Percentiles rank a stretch among this genome's conserved stretches.
Evolutionary conservation across 2,329 filamentous ascomycete species (phyloP).

Genomic region (Colletotrichum sp.): DNA sequence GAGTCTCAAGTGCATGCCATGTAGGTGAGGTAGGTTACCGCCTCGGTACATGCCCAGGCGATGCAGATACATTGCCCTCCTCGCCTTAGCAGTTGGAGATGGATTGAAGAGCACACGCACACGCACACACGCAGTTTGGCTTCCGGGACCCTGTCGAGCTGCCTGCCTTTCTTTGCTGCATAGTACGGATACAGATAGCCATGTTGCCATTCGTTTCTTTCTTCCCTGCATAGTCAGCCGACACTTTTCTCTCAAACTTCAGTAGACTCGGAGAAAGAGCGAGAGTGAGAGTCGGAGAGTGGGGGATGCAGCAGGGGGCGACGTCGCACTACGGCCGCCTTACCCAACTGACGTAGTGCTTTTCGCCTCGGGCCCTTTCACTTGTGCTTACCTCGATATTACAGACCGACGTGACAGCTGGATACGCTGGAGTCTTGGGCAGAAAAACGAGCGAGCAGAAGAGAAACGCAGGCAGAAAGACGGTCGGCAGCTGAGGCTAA

Average conservation of each 20-base stretch:
- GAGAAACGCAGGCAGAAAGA: not conserved
- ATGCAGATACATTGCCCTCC: not conserved
- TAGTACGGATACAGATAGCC: not conserved
- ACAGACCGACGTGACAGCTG: not conserved
- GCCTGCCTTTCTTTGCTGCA: not conserved
- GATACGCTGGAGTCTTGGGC: not conserved
- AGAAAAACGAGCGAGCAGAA: not conserved
- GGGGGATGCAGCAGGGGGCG: slow-evolving; percentile 7
- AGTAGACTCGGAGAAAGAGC: slow-evolving; percentile 10
- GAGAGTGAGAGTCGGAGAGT: slow-evolving; percentile 11
- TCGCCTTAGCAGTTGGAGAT: not conserved
- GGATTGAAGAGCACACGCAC: not conserved
- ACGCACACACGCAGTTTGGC: not conserved
- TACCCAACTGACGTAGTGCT: slow-evolving; percentile 11
- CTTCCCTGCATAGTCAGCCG: not conserved
- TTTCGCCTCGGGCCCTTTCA: not conserved
- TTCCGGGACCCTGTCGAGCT: not conserved
- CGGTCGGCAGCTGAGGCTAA: not conserved
- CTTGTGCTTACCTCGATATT: not conserved
- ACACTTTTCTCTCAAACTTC: not conserved
- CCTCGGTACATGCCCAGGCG: not conserved
- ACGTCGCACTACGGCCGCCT: slow-evolving; percentile 3
- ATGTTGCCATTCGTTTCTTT: not conserved
- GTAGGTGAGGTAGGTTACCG: not conserved
- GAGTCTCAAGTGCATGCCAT: not conserved